These are phyloP conservation scores for Terana coerulea DNA, from an alignment of 768 basidiomycete genomes.

Conservation along the genomic window DNA sequence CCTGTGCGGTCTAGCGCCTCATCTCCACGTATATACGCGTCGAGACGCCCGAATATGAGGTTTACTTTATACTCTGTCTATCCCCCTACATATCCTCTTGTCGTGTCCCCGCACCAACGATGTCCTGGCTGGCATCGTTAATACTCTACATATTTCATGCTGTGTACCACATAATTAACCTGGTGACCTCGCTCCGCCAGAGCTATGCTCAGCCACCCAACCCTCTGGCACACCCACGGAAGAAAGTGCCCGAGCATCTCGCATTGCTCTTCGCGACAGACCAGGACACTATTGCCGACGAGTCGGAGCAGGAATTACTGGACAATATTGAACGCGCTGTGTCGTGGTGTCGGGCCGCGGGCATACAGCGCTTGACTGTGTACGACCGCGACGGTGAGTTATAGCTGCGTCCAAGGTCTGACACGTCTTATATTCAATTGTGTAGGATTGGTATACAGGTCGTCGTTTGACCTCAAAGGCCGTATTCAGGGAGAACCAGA, in stretches of 20 bases:
- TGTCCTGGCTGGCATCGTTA: slow-evolving; percentile 45
- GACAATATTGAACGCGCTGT: slow-evolving; percentile 51
- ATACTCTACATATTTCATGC: slow-evolving; percentile 56
- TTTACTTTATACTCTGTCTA: not conserved
- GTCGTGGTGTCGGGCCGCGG: slow-evolving; percentile 59
- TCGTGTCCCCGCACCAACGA: slow-evolving; percentile 16
- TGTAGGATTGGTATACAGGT: slow-evolving; percentile 17
- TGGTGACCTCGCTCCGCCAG: slow-evolving; percentile 38
- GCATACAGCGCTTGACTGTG: slow-evolving; percentile 61
- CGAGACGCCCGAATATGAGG: slow-evolving; percentile 1
- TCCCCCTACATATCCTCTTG: not conserved
- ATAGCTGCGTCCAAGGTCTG: slow-evolving; percentile 32
- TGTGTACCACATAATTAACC: slow-evolving; percentile 44
- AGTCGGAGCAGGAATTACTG: slow-evolving; percentile 40
- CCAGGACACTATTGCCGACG: slow-evolving; percentile 28
- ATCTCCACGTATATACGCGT: slow-evolving; percentile 1
- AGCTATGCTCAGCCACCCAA: slow-evolving; percentile 38
- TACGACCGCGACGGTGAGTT: slow-evolving; percentile 69
- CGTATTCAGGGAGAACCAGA: slow-evolving; percentile 23
- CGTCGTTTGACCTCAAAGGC: slow-evolving; percentile 36
- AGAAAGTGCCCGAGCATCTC: slow-evolving; percentile 61
- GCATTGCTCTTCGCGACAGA: slow-evolving; percentile 59
- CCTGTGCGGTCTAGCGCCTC: not conserved
- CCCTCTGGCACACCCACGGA: slow-evolving; percentile 48
- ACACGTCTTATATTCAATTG: slow-evolving; percentile 20